These are phyloP conservation scores for Tillandsia leiboldiana DNA, from an alignment of 176 grass and related monocot genomes.

Conservation along the genomic window DNA sequence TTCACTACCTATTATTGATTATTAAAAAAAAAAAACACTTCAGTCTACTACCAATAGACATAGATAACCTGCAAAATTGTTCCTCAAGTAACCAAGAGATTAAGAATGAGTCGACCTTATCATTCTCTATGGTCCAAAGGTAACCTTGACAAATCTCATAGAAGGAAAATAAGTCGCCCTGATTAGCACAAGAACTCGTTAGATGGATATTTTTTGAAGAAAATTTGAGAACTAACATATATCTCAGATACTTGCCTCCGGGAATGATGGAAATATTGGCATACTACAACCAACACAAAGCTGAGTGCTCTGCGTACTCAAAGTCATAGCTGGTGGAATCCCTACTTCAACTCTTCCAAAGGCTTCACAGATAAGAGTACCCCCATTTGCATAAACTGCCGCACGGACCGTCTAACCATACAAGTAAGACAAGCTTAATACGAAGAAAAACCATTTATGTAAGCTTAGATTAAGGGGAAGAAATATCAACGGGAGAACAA, in stretches of 20 bases:
- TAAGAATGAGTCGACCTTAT: conserved; percentile 47
- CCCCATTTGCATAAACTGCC: conserved; percentile 52
- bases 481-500: neutral
- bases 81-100: neutral
- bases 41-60: neutral
- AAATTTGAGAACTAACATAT: conserved; percentile 5
- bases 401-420: conserved; percentile 68
- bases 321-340: conserved; percentile 57
- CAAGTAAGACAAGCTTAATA: conserved; percentile 21
- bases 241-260: conserved; percentile 39
- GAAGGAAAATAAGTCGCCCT: conserved; percentile 97
- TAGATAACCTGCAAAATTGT: neutral
- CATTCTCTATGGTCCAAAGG: conserved; percentile 59
- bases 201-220: conserved; percentile 13
- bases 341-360: conserved; percentile 82
- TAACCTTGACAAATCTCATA: conserved; percentile 88
- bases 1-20: conserved; percentile 34
- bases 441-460: neutral
- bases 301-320: conserved; percentile 67
- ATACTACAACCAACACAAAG: conserved; percentile 87
- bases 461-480: neutral
- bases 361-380: conserved; percentile 75
- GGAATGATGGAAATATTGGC: conserved; percentile 72
- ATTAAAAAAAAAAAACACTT: conserved; percentile 8
- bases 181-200: conserved; percentile 19